Evolutionary conservation across 768 basidiomycete species (phyloP), one percentile per base, ranked within the genome.

Genomic region (Fomitopsis serialis): DNA sequence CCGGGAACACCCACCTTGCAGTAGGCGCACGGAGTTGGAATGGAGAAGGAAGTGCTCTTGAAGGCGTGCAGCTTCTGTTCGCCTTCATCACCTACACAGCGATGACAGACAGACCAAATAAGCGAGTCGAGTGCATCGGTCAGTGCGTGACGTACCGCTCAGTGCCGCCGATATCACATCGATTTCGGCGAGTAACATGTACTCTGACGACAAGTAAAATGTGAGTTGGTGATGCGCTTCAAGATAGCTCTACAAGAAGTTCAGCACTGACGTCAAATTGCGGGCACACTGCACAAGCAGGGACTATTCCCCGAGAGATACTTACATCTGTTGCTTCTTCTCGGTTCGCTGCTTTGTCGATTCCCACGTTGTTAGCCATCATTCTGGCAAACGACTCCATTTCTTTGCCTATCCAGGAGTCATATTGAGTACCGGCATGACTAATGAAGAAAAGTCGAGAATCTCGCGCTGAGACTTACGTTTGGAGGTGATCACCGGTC

Each of bases 11-110:
- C 32, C 56, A 85, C 89, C 78, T 87, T 84, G 74, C 91, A 93
- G 65, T 89, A 89, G 13, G 78, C 84, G 58, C 91, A 93, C 43
- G 80, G 75, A 5, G 89, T 88, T 5, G 91, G 90, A 48, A 93
- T 90, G 17, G 89, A 89, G 69, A 93, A 93, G 2, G 87, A 82
- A 2, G 90, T 84, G 57, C 84, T 84, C 71, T 93, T 92, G 76
- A 92, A 93, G 25, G 78, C 72, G 66, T 92, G 91, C 2, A 87
- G 89, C 49, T 68, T 74, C 59, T 81, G 79, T 11, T 73, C 77
- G 25, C 91, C 91, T 62, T 84, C 78, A 61, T 93, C 91, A 60
- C 80, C 91, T 92, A 59, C 9, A 29, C 27, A 29, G n/a, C 4
- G 32, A 10, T 48, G 25, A 48, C 22, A n/a, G n/a, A n/a, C n/a